Evolutionary conservation across 306 rosid genomes (phyloP), one percentile per base, ranked within the genome.

Genomic region (Quercus variabilis): DNA sequence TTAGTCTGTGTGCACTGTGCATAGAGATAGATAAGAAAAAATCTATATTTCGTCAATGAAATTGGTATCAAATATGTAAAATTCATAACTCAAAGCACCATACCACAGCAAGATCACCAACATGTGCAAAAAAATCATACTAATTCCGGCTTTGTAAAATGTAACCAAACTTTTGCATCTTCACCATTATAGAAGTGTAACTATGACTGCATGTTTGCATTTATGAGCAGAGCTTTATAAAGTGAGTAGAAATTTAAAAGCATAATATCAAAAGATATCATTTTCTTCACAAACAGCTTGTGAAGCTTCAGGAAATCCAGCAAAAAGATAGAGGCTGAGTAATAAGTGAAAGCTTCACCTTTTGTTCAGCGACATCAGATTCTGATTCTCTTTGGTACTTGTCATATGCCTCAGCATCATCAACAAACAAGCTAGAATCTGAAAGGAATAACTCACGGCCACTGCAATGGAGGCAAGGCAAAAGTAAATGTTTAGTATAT

Each of bases 341-440:
- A 59, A 59, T 1, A 59, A 11, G 65, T 59, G 17, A 75, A 43
- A 63, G 74, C 80, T 84, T 84, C 65, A 91, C 97, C 85, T 87
- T 86, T 80, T 85, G 81, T 78, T 81, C 92, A 41, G 84, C 41
- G 17, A 73, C 82, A 33, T 83, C 83, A 69, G 88, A 65, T 81
- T 91, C 90, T 71, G 83, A 84, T 70, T 88, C 93, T 82, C 97
- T 93, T 20, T 82, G 90, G 81, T 89, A 94, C 71, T 83, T 79
- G 31, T 94, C 98, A 83, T 89, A 91, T 55, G 98, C 98, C 85
- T 91, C 98, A 18, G 80, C 92, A 85, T 94, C 98, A 81, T 94
- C 98, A 81, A 94, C 98, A 88, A 94, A 94, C 88, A 89, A 79
- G 84, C 94, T 92, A 77, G 98, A 91, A 88, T 94, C 87, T 6